Conservation (phyloP, 2,329 filamentous ascomycete species). For the Fonsecaea nubica region DNA sequence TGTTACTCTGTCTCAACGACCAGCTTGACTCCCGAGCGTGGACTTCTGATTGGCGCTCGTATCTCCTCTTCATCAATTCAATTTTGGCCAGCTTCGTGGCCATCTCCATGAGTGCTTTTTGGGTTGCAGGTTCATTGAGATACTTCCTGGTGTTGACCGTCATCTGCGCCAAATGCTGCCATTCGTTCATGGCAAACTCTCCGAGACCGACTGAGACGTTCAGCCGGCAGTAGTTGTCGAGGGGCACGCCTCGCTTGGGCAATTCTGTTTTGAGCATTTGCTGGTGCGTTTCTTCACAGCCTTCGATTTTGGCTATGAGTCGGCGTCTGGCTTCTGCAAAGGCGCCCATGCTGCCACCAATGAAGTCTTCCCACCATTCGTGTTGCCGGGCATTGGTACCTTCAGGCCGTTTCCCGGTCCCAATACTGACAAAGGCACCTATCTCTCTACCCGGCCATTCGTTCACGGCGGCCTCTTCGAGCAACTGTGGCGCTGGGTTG, state of each 20-base stretch:
- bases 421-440: constrained; percentile 89
- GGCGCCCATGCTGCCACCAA: constrained; percentile 73
- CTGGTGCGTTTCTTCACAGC: constrained; percentile 88
- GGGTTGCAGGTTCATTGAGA: constrained; percentile 73
- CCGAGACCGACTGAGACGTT: constrained; percentile 94
- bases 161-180: constrained; percentile 91
- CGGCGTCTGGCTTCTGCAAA: constrained; percentile 87
- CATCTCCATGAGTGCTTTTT: constrained; percentile 76
- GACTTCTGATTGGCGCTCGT: constrained; percentile 53
- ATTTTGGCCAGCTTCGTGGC: constrained; percentile 85
- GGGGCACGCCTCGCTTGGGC: constrained; percentile 76
- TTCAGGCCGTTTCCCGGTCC: constrained; percentile 84
- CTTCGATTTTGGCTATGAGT: constrained; percentile 91
- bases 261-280: constrained; percentile 83
- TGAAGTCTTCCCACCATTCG: constrained; percentile 91
- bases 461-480: constrained; percentile 92
- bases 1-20: constrained; percentile 42
- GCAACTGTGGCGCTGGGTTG: constrained; percentile 82
- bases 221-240: constrained; percentile 92
- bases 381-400: constrained; percentile 72
- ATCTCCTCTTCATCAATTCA: constrained; percentile 73
- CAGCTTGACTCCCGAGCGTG: constrained; percentile 43
- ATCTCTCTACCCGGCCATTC: constrained; percentile 95
- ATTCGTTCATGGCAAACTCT: constrained; percentile 99
- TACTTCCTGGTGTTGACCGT: constrained; percentile 90